Evolutionary conservation across 306 rosid species (phyloP).

Genomic region (Cicer arietinum): DNA sequence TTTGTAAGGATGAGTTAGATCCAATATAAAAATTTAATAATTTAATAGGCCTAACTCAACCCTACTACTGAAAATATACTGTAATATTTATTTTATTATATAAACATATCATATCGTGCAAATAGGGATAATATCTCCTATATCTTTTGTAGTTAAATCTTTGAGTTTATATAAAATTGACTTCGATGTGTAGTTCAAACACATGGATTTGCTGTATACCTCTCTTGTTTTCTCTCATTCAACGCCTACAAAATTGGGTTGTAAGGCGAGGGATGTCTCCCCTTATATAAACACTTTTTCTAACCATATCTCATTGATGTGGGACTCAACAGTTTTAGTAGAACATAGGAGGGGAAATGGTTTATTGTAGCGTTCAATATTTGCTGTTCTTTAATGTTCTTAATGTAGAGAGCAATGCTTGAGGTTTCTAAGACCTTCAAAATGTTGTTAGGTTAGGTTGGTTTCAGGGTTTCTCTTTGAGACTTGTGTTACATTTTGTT

Average conservation of each 20-base stretch:
- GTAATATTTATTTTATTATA: too few species aligned
- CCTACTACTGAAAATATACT: too few species aligned
- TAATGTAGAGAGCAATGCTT: slow-evolving; percentile 1
- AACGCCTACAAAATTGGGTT: neutral
- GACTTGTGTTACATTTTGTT: neutral
- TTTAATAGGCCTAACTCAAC: too few species aligned
- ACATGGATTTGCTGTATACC: too few species aligned
- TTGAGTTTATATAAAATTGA: too few species aligned
- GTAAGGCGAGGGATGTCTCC: neutral
- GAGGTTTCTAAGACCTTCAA: neutral
- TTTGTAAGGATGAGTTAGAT: too few species aligned
- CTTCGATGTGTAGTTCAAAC: too few species aligned
- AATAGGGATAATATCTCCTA: too few species aligned
- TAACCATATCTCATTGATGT: neutral
- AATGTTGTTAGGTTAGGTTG: slow-evolving; percentile 10
- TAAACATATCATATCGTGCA: too few species aligned
- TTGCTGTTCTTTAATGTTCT: slow-evolving; percentile 3
- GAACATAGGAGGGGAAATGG: slow-evolving; percentile 4
- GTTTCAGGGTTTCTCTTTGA: neutral
- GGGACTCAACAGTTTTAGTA: neutral
- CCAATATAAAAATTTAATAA: too few species aligned
- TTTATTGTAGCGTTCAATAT: neutral
- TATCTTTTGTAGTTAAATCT: too few species aligned
- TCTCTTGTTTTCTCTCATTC: too few species aligned
- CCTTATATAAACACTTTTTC: neutral